These are phyloP conservation scores for Aspergillus sp. DNA, from an alignment of 2,329 filamentous ascomycete genomes.

Conservation along the genomic window DNA sequence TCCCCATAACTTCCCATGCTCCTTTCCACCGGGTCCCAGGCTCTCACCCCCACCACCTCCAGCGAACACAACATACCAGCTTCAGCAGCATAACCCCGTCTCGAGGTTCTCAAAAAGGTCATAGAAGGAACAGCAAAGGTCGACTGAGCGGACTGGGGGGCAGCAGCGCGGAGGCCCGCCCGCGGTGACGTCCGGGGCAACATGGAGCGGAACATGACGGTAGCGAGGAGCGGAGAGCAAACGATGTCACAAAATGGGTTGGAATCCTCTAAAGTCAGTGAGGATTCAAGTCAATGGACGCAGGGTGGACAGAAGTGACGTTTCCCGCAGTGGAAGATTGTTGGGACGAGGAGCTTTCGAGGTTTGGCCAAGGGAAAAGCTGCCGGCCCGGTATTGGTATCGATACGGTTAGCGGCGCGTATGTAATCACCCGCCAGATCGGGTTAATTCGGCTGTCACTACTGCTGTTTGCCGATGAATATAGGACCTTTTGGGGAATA, in stretches of 20 bases:
- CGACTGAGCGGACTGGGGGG: slow-evolving; percentile 30
- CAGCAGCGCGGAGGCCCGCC: slow-evolving; percentile 33
- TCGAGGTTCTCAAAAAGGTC: slow-evolving; percentile 45
- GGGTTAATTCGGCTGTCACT: slow-evolving; percentile 10
- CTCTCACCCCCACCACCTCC: not conserved
- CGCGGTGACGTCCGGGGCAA: slow-evolving; percentile 45
- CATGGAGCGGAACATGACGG: slow-evolving; percentile 47
- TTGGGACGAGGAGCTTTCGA: slow-evolving; percentile 18
- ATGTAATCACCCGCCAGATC: slow-evolving; percentile 11
- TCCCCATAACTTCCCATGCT: slow-evolving; percentile 12
- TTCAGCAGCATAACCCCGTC: slow-evolving; percentile 52
- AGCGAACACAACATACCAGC: slow-evolving; percentile 29
- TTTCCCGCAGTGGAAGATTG: slow-evolving; percentile 16
- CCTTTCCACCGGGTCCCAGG: slow-evolving; percentile 11
- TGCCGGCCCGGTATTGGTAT: slow-evolving; percentile 14
- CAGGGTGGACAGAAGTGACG: not conserved
- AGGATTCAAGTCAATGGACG: not conserved
- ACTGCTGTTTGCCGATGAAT: too few species aligned
- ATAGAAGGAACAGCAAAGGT: slow-evolving; percentile 32
- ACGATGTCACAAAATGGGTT: slow-evolving; percentile 3
- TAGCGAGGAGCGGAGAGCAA: slow-evolving; percentile 20
- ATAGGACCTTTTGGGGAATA: too few species aligned
- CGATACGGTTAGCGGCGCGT: slow-evolving; percentile 13
- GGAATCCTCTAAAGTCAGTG: not conserved
- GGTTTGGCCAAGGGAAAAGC: slow-evolving; percentile 16